Conservation (phyloP, 2,329 filamentous ascomycete genomes). For the Arthroderma uncinatum region DNA sequence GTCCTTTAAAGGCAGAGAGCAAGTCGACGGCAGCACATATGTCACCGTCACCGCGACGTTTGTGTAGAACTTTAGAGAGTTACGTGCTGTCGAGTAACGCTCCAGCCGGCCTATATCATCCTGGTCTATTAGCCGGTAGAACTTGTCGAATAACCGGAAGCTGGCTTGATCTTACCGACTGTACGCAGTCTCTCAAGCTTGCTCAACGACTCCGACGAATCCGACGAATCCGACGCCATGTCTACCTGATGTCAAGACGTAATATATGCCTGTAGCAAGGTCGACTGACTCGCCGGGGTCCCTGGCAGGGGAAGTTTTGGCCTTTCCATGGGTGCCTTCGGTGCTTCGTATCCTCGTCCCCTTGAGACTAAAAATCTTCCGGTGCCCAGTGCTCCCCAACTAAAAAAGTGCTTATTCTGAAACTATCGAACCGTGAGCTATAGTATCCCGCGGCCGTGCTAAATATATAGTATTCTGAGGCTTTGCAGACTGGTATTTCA, state of each 20-base stretch:
- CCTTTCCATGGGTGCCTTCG: neutral
- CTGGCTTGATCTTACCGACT: constrained; percentile 19
- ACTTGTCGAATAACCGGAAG: neutral
- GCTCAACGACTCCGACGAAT: neutral
- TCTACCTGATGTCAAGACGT: neutral
- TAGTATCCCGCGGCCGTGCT: neutral
- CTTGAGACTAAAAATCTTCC: neutral
- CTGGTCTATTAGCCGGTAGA: neutral
- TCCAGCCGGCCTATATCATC: constrained; percentile 23
- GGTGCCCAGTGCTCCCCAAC: neutral
- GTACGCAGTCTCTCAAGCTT: constrained; percentile 21
- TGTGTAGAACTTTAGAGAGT: constrained; percentile 35
- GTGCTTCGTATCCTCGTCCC: neutral
- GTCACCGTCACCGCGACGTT: constrained; percentile 35
- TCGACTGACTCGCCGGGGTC: too few relatives aligned
- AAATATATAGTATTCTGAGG: neutral
- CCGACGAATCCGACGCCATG: neutral
- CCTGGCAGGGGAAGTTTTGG: too few relatives aligned
- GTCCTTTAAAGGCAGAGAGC: constrained; percentile 19
- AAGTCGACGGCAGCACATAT: constrained; percentile 24
- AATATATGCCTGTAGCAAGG: too few relatives aligned
- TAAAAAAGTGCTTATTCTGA: neutral
- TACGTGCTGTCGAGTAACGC: constrained; percentile 35
- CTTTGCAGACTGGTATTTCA: too few relatives aligned
- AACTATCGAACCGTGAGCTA: neutral